Evolutionary conservation across 192 early-diverging fungal species (phyloP), one percentile per base, ranked within the genome.

Genomic region (Allomyces arbusculus): DNA sequence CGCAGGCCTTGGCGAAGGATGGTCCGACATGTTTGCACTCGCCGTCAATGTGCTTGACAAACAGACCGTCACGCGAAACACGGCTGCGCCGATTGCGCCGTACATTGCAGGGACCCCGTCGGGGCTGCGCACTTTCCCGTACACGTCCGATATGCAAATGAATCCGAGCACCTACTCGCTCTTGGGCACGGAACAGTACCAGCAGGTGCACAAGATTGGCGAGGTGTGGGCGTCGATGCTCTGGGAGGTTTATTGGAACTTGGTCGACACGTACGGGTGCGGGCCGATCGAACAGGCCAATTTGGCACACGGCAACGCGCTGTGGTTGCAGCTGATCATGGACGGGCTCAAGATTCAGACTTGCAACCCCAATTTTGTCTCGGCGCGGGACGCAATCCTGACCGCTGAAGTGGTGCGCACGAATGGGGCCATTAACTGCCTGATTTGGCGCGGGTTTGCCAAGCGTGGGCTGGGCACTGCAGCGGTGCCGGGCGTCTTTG

Each of bases 1-100:
- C 44, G 91, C 89, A 64, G 91, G 88, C 45, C 91, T 91, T 87
- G 88, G 92, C 62, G 94, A 97, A 76, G 94, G 94, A 19, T 97
- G 92, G 91, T 91, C 91, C 91, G 24, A 97, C 70, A 87, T 83
- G 70, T 88, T 97, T 70, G 89, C 90, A 44, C 2, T 62, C 9
- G 12, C 33, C 22, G 90, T 88, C 12, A 82, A 86, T 63, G 71
- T 90, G 71, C 82, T 88, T 61, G 79, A 81, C 70, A 84, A 79
- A 25, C 70, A 70, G 1, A 63, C 71, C 28, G 77, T 82, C 68
- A 78, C 72, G 24, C 79, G 77, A 23, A 74, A 82, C 61, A 70
- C 84, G 8, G 70, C 70, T 26, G 78, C 70, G 75, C 88, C 33
- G 86, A 84, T 70, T 88, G 88, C 63, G 89, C 88, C 24, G 66